These are phyloP conservation scores for Tricharina praecox DNA, from an alignment of 495 filamentous ascomycete genomes.

Conservation along the genomic window DNA sequence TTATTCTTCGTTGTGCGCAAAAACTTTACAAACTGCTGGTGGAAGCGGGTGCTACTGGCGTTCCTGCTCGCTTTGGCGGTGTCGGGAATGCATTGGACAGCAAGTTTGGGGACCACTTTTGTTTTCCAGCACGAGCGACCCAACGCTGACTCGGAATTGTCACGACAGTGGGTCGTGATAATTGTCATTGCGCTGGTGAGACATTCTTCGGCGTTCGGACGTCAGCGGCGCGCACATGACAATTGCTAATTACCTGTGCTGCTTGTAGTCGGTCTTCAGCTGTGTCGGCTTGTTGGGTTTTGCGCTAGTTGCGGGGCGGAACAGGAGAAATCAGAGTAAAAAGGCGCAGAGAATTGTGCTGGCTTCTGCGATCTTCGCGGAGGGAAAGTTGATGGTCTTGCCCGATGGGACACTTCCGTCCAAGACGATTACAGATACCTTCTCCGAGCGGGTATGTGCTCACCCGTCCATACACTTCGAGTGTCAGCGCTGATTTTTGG, in stretches of 20 bases:
- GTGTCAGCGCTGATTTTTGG: not conserved
- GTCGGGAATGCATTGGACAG: conserved; percentile 80
- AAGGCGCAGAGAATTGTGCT: conserved; percentile 65
- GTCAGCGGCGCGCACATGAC: too few species aligned
- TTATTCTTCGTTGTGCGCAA: conserved; percentile 63
- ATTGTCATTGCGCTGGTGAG: conserved; percentile 48
- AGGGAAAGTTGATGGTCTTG: conserved; percentile 62
- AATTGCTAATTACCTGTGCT: conserved; percentile 11
- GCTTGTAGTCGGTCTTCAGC: conserved; percentile 38
- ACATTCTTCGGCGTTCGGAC: too few species aligned
- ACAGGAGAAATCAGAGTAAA: conserved; percentile 38
- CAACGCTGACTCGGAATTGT: not conserved
- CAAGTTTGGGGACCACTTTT: conserved; percentile 44
- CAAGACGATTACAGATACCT: conserved; percentile 62
- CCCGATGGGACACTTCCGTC: conserved; percentile 66
- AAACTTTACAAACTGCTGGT: conserved; percentile 65
- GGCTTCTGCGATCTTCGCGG: conserved; percentile 52
- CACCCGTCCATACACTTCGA: not conserved
- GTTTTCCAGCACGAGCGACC: not conserved
- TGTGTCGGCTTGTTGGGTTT: conserved; percentile 42
- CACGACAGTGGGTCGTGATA: conserved; percentile 38
- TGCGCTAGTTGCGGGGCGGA: conserved; percentile 40
- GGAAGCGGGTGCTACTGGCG: conserved; percentile 51
- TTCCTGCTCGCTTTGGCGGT: conserved; percentile 53
- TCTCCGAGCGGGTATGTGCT: conserved; percentile 43